Percentiles rank a stretch among this genome's conserved stretches.
phyloP scores from a whole-genome alignment of 768 basidiomycete species.

The Mycena kentingensis region DNA sequence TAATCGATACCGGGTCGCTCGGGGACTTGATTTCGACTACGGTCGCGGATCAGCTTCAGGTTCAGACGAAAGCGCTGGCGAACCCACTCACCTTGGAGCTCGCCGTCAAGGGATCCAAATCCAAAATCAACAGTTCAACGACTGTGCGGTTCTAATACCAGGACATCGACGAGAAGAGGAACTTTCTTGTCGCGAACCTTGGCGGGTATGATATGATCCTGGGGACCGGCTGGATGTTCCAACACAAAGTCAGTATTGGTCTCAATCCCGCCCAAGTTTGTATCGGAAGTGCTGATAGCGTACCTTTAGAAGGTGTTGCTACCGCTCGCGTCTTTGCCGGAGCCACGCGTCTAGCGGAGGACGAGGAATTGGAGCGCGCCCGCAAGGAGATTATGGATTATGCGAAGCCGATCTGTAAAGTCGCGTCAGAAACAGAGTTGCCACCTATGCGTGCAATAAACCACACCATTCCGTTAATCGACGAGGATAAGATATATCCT shows the following conservation, averaged over 20 bases:
- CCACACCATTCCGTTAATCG: slow-evolving; percentile 29
- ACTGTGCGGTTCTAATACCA: slow-evolving; percentile 18
- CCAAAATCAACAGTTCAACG: slow-evolving; percentile 26
- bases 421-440: slow-evolving; percentile 21
- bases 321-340: neutral
- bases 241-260: slow-evolving; percentile 24
- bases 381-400: slow-evolving; percentile 8
- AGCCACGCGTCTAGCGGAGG: neutral
- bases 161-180: slow-evolving; percentile 2
- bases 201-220: slow-evolving; percentile 32
- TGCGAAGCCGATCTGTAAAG: too few relatives aligned
- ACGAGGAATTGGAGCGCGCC: neutral
- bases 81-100: slow-evolving; percentile 39
- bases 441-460: slow-evolving; percentile 32
- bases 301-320: slow-evolving; percentile 17
- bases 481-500: slow-evolving; percentile 25
- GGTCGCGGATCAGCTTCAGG: slow-evolving; percentile 37
- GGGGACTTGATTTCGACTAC: slow-evolving; percentile 41
- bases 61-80: slow-evolving; percentile 26
- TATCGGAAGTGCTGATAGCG: slow-evolving; percentile 16
- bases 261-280: slow-evolving; percentile 23
- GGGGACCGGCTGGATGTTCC: slow-evolving; percentile 28
- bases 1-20: slow-evolving; percentile 41
- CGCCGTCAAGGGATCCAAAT: slow-evolving; percentile 40
- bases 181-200: slow-evolving; percentile 32